These are phyloP conservation scores for Stachybotrys chlorohalonatus DNA, from an alignment of 2,329 filamentous ascomycete genomes.

Conservation along the genomic window DNA sequence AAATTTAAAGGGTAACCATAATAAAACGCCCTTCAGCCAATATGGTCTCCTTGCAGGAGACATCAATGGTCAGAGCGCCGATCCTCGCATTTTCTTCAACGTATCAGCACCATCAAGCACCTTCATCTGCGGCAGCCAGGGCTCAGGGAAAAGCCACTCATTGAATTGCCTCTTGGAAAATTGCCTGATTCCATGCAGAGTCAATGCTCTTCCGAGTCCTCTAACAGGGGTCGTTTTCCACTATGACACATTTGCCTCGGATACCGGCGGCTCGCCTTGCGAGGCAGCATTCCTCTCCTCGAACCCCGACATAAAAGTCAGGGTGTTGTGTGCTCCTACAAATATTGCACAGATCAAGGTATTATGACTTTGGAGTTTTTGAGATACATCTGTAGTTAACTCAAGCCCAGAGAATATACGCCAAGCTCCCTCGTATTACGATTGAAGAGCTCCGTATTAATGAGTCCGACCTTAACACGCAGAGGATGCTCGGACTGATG, in stretches of 20 bases:
- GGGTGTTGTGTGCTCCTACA: constrained; percentile 45
- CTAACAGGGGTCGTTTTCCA: constrained; percentile 57
- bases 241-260: constrained; percentile 48
- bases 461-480: constrained; percentile 43
- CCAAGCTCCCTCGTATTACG: constrained; percentile 28
- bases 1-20: not conserved
- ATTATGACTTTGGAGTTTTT: not conserved
- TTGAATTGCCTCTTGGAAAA: constrained; percentile 49
- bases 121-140: constrained; percentile 57
- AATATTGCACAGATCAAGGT: constrained; percentile 34
- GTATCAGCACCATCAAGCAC: constrained; percentile 43
- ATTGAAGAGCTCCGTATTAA: constrained; percentile 43
- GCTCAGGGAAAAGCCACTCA: constrained; percentile 55
- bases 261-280: constrained; percentile 39
- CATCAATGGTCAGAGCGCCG: not conserved
- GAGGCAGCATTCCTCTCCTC: constrained; percentile 50
- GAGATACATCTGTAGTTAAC: not conserved
- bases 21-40: constrained; percentile 1
- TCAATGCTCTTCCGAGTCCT: constrained; percentile 38
- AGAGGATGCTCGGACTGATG: constrained; percentile 52
- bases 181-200: constrained; percentile 36
- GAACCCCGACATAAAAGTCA: constrained; percentile 31
- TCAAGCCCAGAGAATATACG: constrained; percentile 28
- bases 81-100: constrained; percentile 33
- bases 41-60: constrained; percentile 5